A percentile compares a stretch with the other conserved stretches of the same genome.
Evolutionary conservation across 2,329 filamentous ascomycete genomes (phyloP).

Genomic region (Podosphaera xanthii): DNA sequence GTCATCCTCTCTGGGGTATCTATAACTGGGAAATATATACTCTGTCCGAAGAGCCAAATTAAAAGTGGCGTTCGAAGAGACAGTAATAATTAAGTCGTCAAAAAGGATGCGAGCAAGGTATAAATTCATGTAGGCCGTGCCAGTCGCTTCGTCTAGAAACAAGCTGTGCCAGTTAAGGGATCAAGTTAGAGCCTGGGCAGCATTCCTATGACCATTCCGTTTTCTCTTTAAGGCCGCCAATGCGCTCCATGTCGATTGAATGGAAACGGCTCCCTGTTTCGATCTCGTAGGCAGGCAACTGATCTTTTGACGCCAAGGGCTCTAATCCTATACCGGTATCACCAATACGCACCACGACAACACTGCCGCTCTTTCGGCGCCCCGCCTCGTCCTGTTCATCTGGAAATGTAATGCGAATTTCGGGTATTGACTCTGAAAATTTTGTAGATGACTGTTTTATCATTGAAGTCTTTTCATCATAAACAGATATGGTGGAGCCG

Average conservation of each 20-base stretch:
- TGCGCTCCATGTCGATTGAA: constrained; percentile 80
- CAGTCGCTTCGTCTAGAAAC: not conserved
- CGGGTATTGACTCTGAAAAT: constrained; percentile 64
- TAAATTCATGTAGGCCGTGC: not conserved
- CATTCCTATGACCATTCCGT: constrained; percentile 9
- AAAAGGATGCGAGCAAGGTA: constrained; percentile 3
- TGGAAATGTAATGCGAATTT: constrained; percentile 96
- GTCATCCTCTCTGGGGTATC: no score
- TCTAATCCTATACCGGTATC: constrained; percentile 76
- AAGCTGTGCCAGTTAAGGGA: no score
- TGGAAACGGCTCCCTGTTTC: constrained; percentile 62
- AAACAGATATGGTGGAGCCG: constrained; percentile 52
- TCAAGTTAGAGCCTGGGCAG: not conserved
- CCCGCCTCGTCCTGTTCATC: constrained; percentile 79
- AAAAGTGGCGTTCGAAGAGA: no score
- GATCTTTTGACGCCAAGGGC: constrained; percentile 51
- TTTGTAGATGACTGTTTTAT: constrained; percentile 45
- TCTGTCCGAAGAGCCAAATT: no score
- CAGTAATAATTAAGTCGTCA: not conserved
- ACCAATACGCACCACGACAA: constrained; percentile 77
- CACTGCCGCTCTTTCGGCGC: constrained; percentile 60
- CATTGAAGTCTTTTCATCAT: constrained; percentile 59
- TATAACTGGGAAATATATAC: no score
- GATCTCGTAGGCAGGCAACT: constrained; percentile 74
- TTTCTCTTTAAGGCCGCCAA: constrained; percentile 89